Base-by-base conservation (phyloP, 495 filamentous ascomycete species). In the Daldinia bambusicola region DNA sequence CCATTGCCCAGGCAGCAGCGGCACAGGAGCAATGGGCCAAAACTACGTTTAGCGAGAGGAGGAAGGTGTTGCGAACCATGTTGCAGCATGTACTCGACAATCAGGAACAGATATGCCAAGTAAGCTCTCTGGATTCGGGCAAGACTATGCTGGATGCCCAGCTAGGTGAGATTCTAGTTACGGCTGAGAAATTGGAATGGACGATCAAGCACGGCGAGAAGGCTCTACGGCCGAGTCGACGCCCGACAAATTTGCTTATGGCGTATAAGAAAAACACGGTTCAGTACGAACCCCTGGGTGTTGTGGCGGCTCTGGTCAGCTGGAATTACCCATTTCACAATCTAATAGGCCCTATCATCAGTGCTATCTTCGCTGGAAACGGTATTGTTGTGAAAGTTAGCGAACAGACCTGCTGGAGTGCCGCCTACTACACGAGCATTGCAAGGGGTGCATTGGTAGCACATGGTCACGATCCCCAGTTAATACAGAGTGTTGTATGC, bases 291-390 rank as follows among this genome's bases (percentile, higher is more conserved):
- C 94, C 95, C 14, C 83, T 98, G 22, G 96, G 95, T 0, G 92
- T 99, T 14, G 92, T 99, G 30, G 90, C 92, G 16, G 95, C 96
- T 14, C 89, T 93, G 52, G 92, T 98, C 38, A 96, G 92, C 74
- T 99, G 95, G 95, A 99, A 99, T 84, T 99, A 84, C 73, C 87
- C 94, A 51, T 97, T 98, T 78, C 95, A 99, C 80, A 99, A 99
- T 80, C 84, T 98, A 67, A 87, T 99, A 43, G 91, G 91, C 2
- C 95, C 95, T 0, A 87, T 97, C 53, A 96, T 99, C 76, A 92
- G 91, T 67, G 89, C 93, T 14, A 85, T 98, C 45, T 98, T 98
- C 78, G 86, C 93, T n/a, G 95, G 96, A 40, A 97, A 98, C 76
- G 92, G 87, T 38, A 88, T 99, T 67, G 82, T 99, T 26, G 89